Evolutionary conservation across 2,329 filamentous ascomycete species (phyloP).

Genomic region (Didymosphaeria variabile): DNA sequence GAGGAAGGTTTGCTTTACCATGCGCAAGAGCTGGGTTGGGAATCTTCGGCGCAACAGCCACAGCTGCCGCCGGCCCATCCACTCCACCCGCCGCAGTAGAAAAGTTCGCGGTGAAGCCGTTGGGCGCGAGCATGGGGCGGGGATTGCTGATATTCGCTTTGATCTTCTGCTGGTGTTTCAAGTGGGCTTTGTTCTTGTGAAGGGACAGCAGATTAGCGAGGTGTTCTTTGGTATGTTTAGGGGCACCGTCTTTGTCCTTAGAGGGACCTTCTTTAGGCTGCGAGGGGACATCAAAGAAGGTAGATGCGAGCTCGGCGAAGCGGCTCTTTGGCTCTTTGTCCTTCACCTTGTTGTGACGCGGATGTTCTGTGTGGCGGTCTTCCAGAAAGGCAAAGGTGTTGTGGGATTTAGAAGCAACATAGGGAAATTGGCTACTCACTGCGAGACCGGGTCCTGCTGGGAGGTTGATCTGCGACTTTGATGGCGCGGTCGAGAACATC

Average conservation of each 20-base stretch:
- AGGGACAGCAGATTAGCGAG: neutral
- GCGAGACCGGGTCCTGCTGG: neutral
- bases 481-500: neutral
- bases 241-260: too few species aligned
- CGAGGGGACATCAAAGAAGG: conserved; percentile 1
- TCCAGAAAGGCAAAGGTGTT: conserved; percentile 6
- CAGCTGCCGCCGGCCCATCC: conserved; percentile 24
- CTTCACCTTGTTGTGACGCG: neutral
- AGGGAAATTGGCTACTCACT: conserved; percentile 8
- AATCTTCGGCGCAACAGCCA: conserved; percentile 12
- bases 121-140: conserved; percentile 21
- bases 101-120: conserved; percentile 23
- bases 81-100: conserved; percentile 25
- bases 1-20: conserved; percentile 1
- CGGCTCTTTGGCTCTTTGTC: conserved; percentile 1
- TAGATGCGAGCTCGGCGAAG: neutral
- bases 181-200: neutral
- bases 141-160: conserved; percentile 38
- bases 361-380: conserved; percentile 11
- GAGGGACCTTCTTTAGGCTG: neutral
- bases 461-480: neutral
- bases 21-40: neutral
- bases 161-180: conserved; percentile 16
- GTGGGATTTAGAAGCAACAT: neutral
- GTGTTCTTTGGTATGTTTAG: neutral